Evolutionary conservation across 83 land plant species (phyloP).

Genomic region (Diphasiastrum complanatum): DNA sequence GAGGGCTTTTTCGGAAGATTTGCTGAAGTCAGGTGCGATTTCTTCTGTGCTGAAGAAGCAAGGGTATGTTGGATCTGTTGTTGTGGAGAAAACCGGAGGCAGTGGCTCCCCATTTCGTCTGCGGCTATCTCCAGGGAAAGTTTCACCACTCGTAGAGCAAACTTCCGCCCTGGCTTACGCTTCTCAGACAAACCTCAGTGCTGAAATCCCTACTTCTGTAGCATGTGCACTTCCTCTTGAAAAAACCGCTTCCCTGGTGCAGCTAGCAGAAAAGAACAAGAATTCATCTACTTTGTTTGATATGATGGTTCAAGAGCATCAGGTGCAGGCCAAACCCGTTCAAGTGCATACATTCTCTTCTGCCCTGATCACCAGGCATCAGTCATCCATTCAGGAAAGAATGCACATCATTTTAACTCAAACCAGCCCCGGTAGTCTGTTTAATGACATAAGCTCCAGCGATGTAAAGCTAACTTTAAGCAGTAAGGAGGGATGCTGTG

Average conservation of each 20-base stretch:
- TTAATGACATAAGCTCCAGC: constrained; percentile 48
- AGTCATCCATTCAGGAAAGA: constrained; percentile 39
- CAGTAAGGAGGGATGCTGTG: constrained; percentile 52
- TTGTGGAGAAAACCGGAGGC: constrained; percentile 15
- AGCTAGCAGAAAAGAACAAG: constrained; percentile 46
- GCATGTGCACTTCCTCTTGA: no score
- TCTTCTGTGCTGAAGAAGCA: constrained; percentile 6
- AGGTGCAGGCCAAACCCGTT: constrained; percentile 36
- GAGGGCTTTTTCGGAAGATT: no score
- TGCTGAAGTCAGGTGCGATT: no score
- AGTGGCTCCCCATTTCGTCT: no score
- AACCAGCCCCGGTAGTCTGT: constrained; percentile 58
- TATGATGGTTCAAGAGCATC: constrained; percentile 83
- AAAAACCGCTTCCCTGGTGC: no score
- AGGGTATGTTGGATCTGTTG: not conserved
- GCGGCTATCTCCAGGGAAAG: no score
- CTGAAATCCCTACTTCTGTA: no score
- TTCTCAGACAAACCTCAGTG: no score
- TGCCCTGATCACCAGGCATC: no score
- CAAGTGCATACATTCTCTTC: no score
- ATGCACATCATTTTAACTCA: constrained; percentile 21
- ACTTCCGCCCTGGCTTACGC: no score
- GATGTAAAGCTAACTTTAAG: constrained; percentile 65
- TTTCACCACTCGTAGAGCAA: no score
- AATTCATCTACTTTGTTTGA: constrained; percentile 84